A percentile compares a stretch with the other conserved stretches of the same genome.
Evolutionary conservation across 2,329 filamentous ascomycete species (phyloP).

Genomic region (Paramyrothecium roridum): DNA sequence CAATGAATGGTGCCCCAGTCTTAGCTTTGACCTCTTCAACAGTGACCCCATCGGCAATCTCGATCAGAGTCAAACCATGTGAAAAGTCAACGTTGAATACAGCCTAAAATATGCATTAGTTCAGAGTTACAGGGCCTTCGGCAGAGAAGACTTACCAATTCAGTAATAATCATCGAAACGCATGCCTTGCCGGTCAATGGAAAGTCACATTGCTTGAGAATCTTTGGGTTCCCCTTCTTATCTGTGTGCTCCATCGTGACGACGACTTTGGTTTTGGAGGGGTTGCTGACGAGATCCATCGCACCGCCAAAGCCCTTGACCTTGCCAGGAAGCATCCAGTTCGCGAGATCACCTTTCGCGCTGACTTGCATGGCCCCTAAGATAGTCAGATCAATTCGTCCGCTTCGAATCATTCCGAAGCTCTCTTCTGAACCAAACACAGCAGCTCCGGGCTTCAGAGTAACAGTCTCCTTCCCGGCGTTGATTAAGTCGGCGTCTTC

Average conservation of each 20-base stretch:
- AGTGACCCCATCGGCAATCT: background rate
- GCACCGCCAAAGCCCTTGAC: conserved; percentile 90
- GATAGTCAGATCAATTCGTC: conserved; percentile 79
- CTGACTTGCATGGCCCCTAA: conserved; percentile 86
- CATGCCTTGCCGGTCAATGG: conserved; percentile 84
- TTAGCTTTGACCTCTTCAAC: background rate
- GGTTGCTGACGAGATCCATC: conserved; percentile 90
- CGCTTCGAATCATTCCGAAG: conserved; percentile 85
- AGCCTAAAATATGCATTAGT: background rate
- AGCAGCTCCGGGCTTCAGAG: conserved; percentile 70
- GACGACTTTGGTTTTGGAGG: conserved; percentile 80
- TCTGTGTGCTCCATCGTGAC: conserved; percentile 94
- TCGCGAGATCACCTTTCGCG: conserved; percentile 72
- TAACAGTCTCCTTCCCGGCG: conserved; percentile 87
- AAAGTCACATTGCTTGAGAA: conserved; percentile 87
- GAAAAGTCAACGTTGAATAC: background rate
- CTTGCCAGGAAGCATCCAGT: conserved; percentile 90
- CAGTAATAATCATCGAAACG: conserved; percentile 86
- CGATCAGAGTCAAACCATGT: background rate
- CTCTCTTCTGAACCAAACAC: conserved; percentile 83
- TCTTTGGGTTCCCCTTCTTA: conserved; percentile 89
- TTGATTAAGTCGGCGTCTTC: conserved; percentile 89
- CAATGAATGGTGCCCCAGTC: background rate
- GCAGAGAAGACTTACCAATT: conserved; percentile 36
- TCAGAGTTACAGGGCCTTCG: background rate